Base-by-base conservation (phyloP, 2,329 filamentous ascomycete species). In the Beauveria medogensis region DNA sequence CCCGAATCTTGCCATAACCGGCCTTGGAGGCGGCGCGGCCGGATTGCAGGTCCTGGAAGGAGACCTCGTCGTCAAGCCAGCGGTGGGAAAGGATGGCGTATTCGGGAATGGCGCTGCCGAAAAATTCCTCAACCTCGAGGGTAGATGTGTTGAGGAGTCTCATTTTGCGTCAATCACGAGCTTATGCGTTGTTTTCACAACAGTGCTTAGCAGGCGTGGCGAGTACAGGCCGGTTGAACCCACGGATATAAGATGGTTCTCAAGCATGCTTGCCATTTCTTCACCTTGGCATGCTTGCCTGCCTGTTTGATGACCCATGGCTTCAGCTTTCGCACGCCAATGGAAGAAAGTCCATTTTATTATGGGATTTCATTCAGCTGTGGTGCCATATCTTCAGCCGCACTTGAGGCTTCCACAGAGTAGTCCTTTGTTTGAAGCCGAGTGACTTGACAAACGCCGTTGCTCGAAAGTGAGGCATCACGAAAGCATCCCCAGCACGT, bases 81-180 rank as follows among this genome's bases (percentile, higher is more conserved):
- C 69, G 72, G 53, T 75, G 73, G 1, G 72, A 75, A 1, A 76
- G 66, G 37, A 76, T 74, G 20, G 68, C 71, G 55, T 74, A 75
- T 0, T 59, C 60, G 9, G 68, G 69, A 18, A 51, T 30, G 22
- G 26, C 41, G 40, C 20, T 40, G 51, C 41, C 58, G 22, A 41
- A 50, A 34, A 55, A 55, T 14, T 46, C 41, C 30, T 55, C 51
- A 5, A 60, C 28, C 22, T 20, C 9, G 28, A 60, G 16, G 20
- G 58, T 28, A 12, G 51, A 26, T 12, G 43, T 44, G 22, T 60
- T 55, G 50, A 60, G 28, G 2, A 55, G 58, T 4, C 51, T 26
- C 51, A 60, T 60, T 14, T 10, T 47, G 10, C 46, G 18, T n/a
- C 20, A 14, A 20, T 6, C 14, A 20, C 7, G 24, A 44, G 22